These are phyloP conservation scores for Iris pallida DNA, from an alignment of 116 monocot genomes.

Conservation along the genomic window DNA sequence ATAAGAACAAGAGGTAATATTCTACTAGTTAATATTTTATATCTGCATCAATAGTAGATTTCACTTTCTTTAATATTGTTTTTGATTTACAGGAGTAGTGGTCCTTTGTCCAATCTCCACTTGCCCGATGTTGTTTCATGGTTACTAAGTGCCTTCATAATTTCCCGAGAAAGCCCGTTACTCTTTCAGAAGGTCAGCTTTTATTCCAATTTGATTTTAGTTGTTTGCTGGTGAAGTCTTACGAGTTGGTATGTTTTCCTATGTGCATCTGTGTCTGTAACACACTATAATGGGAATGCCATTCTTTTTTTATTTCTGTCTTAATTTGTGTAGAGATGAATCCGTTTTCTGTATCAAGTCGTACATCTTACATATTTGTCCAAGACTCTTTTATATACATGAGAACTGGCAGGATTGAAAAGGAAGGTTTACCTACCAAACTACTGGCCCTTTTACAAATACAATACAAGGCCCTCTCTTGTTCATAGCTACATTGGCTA, in stretches of 20 bases:
- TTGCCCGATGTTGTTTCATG: conserved; percentile 35
- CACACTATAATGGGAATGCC: too few relatives aligned
- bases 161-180: conserved; percentile 33
- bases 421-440: too few relatives aligned
- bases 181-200: conserved; percentile 52
- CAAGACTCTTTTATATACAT: too few relatives aligned
- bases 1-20: conserved; percentile 49
- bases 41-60: neutral
- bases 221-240: neutral
- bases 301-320: too few relatives aligned
- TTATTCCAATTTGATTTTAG: neutral
- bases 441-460: too few relatives aligned
- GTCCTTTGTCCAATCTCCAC: conserved; percentile 33
- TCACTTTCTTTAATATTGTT: neutral
- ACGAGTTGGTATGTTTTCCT: too few relatives aligned
- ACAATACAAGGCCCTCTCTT: too few relatives aligned
- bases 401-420: too few relatives aligned
- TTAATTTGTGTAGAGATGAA: neutral
- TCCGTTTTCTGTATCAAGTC: neutral
- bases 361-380: neutral
- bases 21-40: neutral
- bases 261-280: too few relatives aligned
- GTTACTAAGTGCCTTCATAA: conserved; percentile 45
- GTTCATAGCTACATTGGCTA: too few relatives aligned
- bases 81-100: conserved; percentile 34